These are phyloP conservation scores for Yarrowia sp. DNA, from an alignment of 805 yeast species.

Conservation along the genomic window DNA sequence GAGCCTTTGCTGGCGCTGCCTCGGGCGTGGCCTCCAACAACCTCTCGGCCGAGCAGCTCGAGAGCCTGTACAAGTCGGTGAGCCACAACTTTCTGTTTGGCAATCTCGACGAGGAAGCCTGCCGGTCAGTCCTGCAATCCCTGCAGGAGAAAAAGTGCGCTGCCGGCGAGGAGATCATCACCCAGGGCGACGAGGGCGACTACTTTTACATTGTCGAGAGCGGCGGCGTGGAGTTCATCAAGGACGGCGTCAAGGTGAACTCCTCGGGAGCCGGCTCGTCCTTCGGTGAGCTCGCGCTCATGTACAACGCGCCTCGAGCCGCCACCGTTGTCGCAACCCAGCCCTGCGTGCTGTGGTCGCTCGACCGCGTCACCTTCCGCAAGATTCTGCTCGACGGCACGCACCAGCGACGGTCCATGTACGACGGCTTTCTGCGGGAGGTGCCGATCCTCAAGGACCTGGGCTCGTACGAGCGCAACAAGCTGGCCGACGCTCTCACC, in stretches of 20 bases:
- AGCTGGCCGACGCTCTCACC: constrained; percentile 90
- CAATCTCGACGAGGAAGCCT: constrained; percentile 74
- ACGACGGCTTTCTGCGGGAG: constrained; percentile 81
- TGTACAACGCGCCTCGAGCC: constrained; percentile 97
- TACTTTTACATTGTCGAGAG: constrained; percentile 81
- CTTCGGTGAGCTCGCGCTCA: constrained; percentile 94
- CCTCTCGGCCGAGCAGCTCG: constrained; percentile 51
- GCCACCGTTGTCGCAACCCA: constrained; percentile 81
- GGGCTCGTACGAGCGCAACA: constrained; percentile 77
- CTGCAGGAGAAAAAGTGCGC: constrained; percentile 66
- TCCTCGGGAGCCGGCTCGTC: constrained; percentile 82
- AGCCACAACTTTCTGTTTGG: constrained; percentile 81
- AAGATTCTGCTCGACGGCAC: constrained; percentile 88
- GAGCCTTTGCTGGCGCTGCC: constrained; percentile 28
- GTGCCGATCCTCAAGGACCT: constrained; percentile 77
- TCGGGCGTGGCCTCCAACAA: constrained; percentile 26
- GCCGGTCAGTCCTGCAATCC: constrained; percentile 78
- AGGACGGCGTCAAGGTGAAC: constrained; percentile 66
- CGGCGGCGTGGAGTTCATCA: constrained; percentile 80
- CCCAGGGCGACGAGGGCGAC: constrained; percentile 94
- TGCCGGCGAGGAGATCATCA: constrained; percentile 65
- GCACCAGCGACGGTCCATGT: constrained; percentile 82
- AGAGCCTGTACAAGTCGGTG: constrained; percentile 66
- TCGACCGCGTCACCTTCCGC: constrained; percentile 90
- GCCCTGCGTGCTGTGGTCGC: constrained; percentile 80